Evolutionary conservation across 306 rosid genomes (phyloP).

Genomic region (Cucumis hystrix): DNA sequence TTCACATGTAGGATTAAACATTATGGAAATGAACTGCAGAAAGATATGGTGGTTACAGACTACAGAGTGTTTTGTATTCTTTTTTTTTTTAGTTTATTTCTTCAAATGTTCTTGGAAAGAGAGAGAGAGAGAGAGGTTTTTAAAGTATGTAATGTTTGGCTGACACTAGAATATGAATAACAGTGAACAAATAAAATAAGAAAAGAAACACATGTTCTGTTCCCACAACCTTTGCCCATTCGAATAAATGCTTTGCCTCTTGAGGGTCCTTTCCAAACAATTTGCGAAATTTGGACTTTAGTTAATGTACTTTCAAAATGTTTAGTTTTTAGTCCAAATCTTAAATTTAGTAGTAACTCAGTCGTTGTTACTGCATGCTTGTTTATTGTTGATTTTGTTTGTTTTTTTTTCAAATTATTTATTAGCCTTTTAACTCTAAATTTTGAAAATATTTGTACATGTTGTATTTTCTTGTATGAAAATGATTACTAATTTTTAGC

Average conservation of each 20-base stretch:
- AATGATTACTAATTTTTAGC: too few species aligned
- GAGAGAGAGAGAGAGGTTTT: background rate
- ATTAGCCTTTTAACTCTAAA: too few species aligned
- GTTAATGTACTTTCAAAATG: too few species aligned
- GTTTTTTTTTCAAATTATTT: too few species aligned
- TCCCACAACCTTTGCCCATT: background rate
- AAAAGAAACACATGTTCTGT: background rate
- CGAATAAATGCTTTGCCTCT: background rate
- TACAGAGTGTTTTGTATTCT: background rate
- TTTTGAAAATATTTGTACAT: too few species aligned
- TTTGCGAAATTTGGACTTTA: too few species aligned
- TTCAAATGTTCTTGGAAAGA: background rate
- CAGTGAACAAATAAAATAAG: background rate
- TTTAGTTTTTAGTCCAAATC: too few species aligned
- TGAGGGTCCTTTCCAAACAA: background rate
- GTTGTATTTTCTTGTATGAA: too few species aligned
- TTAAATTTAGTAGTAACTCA: too few species aligned
- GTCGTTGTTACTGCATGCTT: too few species aligned
- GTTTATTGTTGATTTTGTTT: too few species aligned
- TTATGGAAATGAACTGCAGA: background rate
- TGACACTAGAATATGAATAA: background rate
- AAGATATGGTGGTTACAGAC: constrained; percentile 2
- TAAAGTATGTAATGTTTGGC: background rate
- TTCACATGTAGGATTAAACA: background rate
- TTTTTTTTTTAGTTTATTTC: background rate